A percentile compares a stretch with the other conserved stretches of the same genome.
These are phyloP conservation scores for Plantago rigida DNA, from an alignment of 305 asterid species.

Conservation along the genomic window DNA sequence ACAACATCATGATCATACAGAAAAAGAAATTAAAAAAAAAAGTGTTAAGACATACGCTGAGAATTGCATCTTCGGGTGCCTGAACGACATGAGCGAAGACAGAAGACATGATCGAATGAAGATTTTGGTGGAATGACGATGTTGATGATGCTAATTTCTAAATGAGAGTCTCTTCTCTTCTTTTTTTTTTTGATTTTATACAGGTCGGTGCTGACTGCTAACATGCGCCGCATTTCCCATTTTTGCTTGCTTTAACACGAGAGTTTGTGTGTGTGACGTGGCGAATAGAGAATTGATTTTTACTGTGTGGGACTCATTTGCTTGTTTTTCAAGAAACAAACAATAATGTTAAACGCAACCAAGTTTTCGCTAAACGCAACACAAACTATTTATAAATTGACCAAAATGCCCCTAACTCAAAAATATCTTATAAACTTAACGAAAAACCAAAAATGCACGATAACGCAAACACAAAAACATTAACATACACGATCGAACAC, in stretches of 20 bases:
- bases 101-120: slow-evolving; percentile 23
- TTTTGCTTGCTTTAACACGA: not conserved
- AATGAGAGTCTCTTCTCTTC: not conserved
- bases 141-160: not conserved
- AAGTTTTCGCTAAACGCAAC: no score
- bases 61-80: slow-evolving; percentile 77
- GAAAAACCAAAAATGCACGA: no score
- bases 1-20: not conserved
- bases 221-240: not conserved
- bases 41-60: slow-evolving; percentile 39
- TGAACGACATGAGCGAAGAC: slow-evolving; percentile 52
- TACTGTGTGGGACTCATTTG: not conserved
- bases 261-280: not conserved
- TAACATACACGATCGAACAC: no score
- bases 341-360: no score
- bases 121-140: no score
- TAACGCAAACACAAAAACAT: no score
- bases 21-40: not conserved
- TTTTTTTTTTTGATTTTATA: no score
- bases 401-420: no score
- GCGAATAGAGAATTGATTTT: not conserved
- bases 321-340: not conserved
- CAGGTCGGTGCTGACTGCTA: not conserved
- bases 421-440: no score
- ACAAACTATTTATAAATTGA: no score